A percentile compares a stretch with the other conserved stretches of the same genome.
phyloP scores from a whole-genome alignment of 148 eudicot species.

The Diospyros kaki region DNA sequence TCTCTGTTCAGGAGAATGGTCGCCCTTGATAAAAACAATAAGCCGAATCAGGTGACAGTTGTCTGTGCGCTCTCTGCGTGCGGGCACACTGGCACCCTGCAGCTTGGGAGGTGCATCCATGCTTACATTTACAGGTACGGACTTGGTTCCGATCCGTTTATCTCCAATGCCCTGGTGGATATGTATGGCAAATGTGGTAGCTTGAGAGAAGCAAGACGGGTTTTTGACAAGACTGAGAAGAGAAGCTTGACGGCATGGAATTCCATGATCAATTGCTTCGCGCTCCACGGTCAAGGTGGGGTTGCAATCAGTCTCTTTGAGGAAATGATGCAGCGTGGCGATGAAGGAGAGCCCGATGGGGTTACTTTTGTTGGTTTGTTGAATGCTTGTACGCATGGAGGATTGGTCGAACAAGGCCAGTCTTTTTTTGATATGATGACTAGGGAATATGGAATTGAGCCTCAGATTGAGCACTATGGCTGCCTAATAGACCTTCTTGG shows the following conservation, averaged over 20 bases:
- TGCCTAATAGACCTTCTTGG: slow-evolving; percentile 73
- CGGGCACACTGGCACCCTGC: slow-evolving; percentile 67
- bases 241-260: slow-evolving; percentile 62
- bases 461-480: slow-evolving; percentile 72
- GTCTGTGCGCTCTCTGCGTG: slow-evolving; percentile 64
- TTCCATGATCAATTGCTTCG: slow-evolving; percentile 70
- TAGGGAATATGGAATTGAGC: slow-evolving; percentile 46
- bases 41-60: slow-evolving; percentile 56
- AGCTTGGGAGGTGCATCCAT: slow-evolving; percentile 63
- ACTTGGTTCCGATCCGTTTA: slow-evolving; percentile 31
- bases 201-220: slow-evolving; percentile 43
- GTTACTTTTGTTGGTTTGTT: slow-evolving; percentile 11
- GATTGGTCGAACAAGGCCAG: slow-evolving; percentile 58
- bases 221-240: slow-evolving; percentile 33
- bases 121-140: slow-evolving; percentile 43
- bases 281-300: slow-evolving; percentile 55
- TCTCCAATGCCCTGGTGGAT: slow-evolving; percentile 58
- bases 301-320: slow-evolving; percentile 51
- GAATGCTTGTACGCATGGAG: slow-evolving; percentile 17
- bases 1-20: slow-evolving; percentile 55
- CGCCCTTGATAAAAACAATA: slow-evolving; percentile 3
- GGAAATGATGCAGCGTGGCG: slow-evolving; percentile 41
- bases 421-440: slow-evolving; percentile 47
- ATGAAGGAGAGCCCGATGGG: slow-evolving; percentile 44
- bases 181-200: slow-evolving; percentile 90